Evolutionary conservation across 1,284 basidiomycete species (phyloP), one percentile per base, ranked within the genome.

Genomic region (Boletus semigastroideus): DNA sequence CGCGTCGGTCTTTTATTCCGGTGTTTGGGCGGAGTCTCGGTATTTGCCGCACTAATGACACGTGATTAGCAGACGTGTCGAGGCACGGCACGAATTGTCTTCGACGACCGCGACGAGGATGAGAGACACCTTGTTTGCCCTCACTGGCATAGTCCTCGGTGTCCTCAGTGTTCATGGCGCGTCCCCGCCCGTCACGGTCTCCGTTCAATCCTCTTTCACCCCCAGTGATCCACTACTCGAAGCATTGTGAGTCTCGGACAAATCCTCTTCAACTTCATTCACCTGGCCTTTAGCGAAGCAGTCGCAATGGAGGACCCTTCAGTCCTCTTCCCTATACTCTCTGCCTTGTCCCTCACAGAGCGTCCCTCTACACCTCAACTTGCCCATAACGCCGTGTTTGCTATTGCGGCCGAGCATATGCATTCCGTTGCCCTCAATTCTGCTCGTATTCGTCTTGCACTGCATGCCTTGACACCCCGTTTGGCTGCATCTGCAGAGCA

Each of bases 171-270:
- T 48, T 11, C 48, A 52, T 48, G 59, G 61, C 56, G 66, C 73
- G 19, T 82, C 82, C 37, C 88, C 90, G 13, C 85, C 88, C 2
- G 85, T 96, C 14, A 84, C 84, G 51, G 86, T 95, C 20, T 79
- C 83, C 34, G 75, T 97, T 27, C 80, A 83, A 56, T 87, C 93
- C 2, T 88, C 89, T 46, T 97, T 94, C 91, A 70, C 80, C 5
- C 82, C 86, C 19, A 80, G 89, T 7, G 83, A 89, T 12, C 75
- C 87, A 10, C 66, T 94, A 2, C 77, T 94, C 19, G 94, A 97
- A 72, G 80, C 91, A 46, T 71, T 98, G 89, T 95, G 64, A 65
- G 90, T 61, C 13, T 27, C 36, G 27, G 7, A 6, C 48, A 25
- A 25, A 25, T 3, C 20, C 42, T 22, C 4, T 28, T 11, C 42